Percentiles rank a stretch among this genome's conserved stretches.
Evolutionary conservation across 129 eudicot species (phyloP).

Genomic region (Centrapalus pauciflorus): DNA sequence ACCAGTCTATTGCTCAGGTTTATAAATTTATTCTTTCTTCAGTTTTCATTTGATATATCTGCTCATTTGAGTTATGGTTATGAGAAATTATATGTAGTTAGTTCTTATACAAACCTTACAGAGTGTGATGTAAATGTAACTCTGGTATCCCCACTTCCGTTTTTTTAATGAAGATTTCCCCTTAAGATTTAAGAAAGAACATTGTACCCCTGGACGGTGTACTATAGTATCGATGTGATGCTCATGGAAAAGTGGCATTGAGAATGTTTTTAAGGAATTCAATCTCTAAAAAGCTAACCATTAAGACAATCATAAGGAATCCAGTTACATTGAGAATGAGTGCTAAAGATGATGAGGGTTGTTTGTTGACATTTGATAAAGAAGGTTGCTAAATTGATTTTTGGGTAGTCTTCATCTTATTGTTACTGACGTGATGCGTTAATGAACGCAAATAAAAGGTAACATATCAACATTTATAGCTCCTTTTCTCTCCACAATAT

Average conservation of each 20-base stretch:
- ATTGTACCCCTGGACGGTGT: background rate
- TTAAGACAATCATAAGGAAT: background rate
- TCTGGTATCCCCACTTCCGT: background rate
- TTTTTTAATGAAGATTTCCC: background rate
- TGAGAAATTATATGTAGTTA: background rate
- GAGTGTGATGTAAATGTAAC: background rate
- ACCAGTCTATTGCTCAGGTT: slow-evolving; percentile 91
- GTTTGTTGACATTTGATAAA: background rate
- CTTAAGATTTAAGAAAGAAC: background rate
- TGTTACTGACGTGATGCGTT: background rate
- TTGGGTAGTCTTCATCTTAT: background rate
- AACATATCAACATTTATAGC: background rate
- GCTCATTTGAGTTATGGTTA: background rate
- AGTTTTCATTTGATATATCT: background rate
- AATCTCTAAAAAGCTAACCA: background rate
- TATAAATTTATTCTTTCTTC: background rate
- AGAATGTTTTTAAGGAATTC: background rate
- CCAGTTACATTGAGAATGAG: background rate
- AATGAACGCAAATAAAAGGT: background rate
- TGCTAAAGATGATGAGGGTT: background rate
- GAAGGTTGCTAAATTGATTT: background rate
- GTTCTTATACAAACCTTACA: background rate
- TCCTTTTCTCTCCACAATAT: background rate
- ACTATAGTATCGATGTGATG: background rate
- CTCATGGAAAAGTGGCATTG: background rate